Evolutionary conservation across 495 filamentous ascomycete genomes (phyloP), one percentile per base, ranked within the genome.

Genomic region (Venustampulla echinocandica): DNA sequence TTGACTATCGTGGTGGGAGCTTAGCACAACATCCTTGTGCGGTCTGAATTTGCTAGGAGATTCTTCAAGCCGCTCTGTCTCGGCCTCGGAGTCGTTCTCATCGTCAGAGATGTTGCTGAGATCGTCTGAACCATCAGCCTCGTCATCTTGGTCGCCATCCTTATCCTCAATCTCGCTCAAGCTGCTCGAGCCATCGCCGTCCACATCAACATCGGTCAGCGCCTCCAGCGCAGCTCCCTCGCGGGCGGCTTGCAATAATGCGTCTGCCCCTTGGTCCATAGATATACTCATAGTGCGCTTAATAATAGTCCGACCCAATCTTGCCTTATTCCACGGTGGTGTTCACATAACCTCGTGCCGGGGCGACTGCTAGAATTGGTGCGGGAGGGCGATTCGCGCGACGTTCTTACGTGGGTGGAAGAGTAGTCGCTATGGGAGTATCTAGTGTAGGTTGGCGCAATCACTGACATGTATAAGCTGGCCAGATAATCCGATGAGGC

Each of bases 131-230:
- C 61, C 64, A 25, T 70, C 69, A 42, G 61, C 53, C 17, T 70
- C 69, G 22, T 69, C 68, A 13, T 73, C 71, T 48, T 63, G 66
- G 15, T 71, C 68, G 14, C 51, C 59, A 36, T 75, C 71, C 52
- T 74, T 74, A 53, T 95, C 89, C 59, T 88, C 90, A 45, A 92
- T 84, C 50, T 97, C 92, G 69, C 92, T 98, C 54, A 98, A 73
- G 61, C 88, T 93, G 62, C 73, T 76, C 44, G 73, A 76, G 14
- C 58, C 58, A 37, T 60, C 57, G 1, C 47, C 55, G 32, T 53
- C 48, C 17, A 55, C 49, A 15, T 56, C 53, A 28, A 52, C 50
- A 19, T 57, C 54, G 50, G 49, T 55, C 14, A 61, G 54, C 36
- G 66, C 65, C 46, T 66, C 62, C 49, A 60, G 53, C 33, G 61